Evolutionary conservation across 2,329 filamentous ascomycete genomes (phyloP).

Genomic region (Mycosphaerella sp.): DNA sequence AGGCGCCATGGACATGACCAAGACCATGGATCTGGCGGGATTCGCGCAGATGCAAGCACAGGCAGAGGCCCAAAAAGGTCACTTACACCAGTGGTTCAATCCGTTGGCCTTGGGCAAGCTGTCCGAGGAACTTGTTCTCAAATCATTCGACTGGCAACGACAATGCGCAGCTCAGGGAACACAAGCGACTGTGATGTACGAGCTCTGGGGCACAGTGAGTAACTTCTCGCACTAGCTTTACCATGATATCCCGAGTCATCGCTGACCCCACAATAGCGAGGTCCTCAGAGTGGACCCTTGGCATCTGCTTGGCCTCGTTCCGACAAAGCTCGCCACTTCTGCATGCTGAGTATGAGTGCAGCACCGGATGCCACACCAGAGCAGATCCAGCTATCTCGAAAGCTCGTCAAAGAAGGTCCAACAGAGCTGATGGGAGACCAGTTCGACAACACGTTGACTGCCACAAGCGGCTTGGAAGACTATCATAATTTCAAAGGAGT

Average conservation of each 20-base stretch:
- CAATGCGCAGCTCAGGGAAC: neutral
- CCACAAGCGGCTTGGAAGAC: neutral
- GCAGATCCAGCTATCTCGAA: neutral
- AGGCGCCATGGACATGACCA: neutral
- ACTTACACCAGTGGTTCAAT: neutral
- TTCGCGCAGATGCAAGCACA: slow-evolving; percentile 3
- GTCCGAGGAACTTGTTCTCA: neutral
- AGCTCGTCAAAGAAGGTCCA: neutral
- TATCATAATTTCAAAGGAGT: neutral
- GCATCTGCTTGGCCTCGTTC: slow-evolving; percentile 6
- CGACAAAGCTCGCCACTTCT: neutral
- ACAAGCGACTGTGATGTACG: slow-evolving; percentile 3
- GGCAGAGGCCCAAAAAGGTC: neutral
- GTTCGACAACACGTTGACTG: neutral
- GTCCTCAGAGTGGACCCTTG: neutral
- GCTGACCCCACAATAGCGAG: neutral
- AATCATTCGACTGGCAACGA: slow-evolving; percentile 2
- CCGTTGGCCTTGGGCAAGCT: neutral
- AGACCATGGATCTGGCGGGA: neutral
- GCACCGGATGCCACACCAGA: neutral
- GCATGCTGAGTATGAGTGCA: slow-evolving; percentile 3
- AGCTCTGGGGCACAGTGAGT: slow-evolving; percentile 5
- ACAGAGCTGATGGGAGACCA: neutral
- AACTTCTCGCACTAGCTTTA: neutral
- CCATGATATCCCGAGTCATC: neutral